Evolutionary conservation across 2,329 filamentous ascomycete genomes (phyloP), one percentile per base, ranked within the genome.

Genomic region (Monilinia fructicola): DNA sequence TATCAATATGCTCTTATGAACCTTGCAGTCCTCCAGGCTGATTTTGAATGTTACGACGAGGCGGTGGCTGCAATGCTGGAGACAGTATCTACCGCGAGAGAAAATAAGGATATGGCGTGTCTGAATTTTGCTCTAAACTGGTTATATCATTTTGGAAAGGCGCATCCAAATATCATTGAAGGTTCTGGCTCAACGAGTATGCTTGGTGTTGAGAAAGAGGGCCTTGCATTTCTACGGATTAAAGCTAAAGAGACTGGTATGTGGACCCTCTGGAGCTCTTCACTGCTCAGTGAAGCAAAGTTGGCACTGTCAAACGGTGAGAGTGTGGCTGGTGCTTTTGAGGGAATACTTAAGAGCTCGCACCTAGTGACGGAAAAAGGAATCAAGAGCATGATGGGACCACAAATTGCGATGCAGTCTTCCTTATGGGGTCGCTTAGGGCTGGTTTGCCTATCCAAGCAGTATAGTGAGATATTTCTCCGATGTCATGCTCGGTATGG

Each of bases 1-100:
- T 98, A 99, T 74, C 95, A 98, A 76, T 97, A 97, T 76, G 95
- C 95, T 0, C 81, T 98, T 18, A 88, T 99, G 75, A 97, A 97
- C 75, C 85, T 97, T 67, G 94, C 93, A 4, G 92, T 97, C 44
- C 84, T 98, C 5, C 94, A 99, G 75, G 92, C 93, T 21, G 95
- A 98, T 77, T 98, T 98, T 80, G 93, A 93, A 56, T 97, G 92
- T 75, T 89, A 93, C 76, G 85, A 87, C 52, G 93, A 98, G 78
- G 94, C 94, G 7, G 85, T 98, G n/a, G 87, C 92, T 14, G 91
- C 94, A 16, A 97, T 99, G 88, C 88, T 96, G 54, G 95, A 98
- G 77, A 93, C 94, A 0, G 93, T 99, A 44, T 89, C 93, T 0
- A 96, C 93, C n/a, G 95, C 95, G 0, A 84, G 94, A 69, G 95